Percentiles rank a stretch among this genome's conserved stretches.
Evolutionary conservation across 2,329 filamentous ascomycete species (phyloP).

Genomic region (Beauveria brongniartii): DNA sequence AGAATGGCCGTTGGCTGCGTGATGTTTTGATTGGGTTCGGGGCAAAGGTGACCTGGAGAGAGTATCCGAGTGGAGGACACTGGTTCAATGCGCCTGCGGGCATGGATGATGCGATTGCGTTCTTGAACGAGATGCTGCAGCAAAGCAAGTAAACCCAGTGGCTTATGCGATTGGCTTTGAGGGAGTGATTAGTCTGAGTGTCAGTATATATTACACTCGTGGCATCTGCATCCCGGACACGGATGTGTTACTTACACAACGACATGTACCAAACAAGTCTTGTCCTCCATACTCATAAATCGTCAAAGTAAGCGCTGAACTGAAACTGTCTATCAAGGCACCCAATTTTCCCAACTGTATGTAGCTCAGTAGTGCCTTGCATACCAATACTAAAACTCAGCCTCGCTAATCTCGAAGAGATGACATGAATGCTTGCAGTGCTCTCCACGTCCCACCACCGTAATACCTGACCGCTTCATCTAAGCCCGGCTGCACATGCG

Average conservation of each 20-base stretch:
- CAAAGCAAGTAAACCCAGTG: background rate
- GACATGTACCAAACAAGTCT: no score
- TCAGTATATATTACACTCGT: no score
- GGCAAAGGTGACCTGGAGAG: conserved; percentile 29
- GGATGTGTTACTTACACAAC: no score
- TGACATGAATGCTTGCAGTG: conserved; percentile 3
- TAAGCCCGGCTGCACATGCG: conserved; percentile 10
- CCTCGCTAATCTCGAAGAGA: background rate
- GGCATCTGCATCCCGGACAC: no score
- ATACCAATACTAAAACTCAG: background rate
- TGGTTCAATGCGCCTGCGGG: conserved; percentile 37
- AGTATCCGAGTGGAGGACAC: conserved; percentile 35
- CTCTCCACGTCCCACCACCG: conserved; percentile 4
- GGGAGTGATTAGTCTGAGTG: no score
- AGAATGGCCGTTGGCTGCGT: conserved; percentile 27
- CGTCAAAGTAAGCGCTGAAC: no score
- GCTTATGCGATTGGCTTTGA: no score
- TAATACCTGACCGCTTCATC: conserved; percentile 7
- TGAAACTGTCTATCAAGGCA: no score
- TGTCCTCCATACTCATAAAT: no score
- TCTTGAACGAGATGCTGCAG: conserved; percentile 18
- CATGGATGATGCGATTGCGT: conserved; percentile 32
- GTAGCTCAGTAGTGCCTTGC: no score
- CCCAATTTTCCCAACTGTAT: no score
- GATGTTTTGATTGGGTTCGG: conserved; percentile 29